Evolutionary conservation across 2,329 filamentous ascomycete genomes (phyloP).

Genomic region (Lachnellula cervina): DNA sequence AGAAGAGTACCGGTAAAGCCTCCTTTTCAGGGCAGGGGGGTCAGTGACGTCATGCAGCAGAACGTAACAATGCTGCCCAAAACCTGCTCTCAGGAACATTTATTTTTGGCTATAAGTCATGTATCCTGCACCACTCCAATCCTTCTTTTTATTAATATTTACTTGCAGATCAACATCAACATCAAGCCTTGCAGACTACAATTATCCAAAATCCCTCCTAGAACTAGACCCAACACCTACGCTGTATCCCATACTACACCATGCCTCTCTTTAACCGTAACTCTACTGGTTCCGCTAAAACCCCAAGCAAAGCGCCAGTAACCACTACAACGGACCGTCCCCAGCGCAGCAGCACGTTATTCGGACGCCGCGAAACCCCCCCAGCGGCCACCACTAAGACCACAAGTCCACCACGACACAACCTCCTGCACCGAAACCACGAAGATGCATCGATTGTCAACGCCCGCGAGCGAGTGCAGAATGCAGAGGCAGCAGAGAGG

Average conservation of each 20-base stretch:
- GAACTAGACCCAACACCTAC: not conserved
- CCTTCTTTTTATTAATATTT: not conserved
- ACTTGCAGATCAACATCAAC: not conserved
- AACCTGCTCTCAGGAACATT: not conserved
- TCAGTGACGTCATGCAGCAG: not conserved
- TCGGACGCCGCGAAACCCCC: slow-evolving; percentile 34
- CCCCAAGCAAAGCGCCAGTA: not conserved
- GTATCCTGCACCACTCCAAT: not conserved
- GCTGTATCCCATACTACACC: not conserved
- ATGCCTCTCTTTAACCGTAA: slow-evolving; percentile 21
- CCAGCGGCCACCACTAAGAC: slow-evolving; percentile 20
- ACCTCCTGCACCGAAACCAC: slow-evolving; percentile 39
- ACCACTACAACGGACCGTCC: slow-evolving; percentile 1
- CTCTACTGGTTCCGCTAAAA: not conserved
- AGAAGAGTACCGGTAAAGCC: no score
- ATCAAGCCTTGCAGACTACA: not conserved
- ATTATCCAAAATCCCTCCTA: not conserved
- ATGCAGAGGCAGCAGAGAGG: slow-evolving; percentile 58
- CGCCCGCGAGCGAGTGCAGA: slow-evolving; percentile 56
- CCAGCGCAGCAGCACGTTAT: slow-evolving; percentile 23
- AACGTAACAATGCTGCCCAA: not conserved
- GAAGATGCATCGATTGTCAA: slow-evolving; percentile 59
- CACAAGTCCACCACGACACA: slow-evolving; percentile 25
- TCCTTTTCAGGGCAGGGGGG: not conserved
- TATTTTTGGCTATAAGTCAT: not conserved